phyloP scores from a whole-genome alignment of 345 rosid genomes.

The Cochlearia excelsa region DNA sequence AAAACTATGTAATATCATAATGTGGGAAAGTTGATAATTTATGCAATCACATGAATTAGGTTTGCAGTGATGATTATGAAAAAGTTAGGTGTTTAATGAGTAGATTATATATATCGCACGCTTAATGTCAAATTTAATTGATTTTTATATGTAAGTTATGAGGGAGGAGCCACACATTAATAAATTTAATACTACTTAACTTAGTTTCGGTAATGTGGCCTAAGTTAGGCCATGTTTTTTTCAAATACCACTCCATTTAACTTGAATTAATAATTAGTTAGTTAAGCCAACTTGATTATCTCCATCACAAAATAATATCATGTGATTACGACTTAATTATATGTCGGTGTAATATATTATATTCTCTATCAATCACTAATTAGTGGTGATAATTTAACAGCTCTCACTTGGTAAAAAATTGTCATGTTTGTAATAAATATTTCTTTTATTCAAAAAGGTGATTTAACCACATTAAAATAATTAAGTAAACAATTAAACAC shows the following conservation, averaged over 20 bases:
- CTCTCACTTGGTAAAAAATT: no score
- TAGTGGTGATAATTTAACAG: no score
- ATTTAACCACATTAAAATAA: no score
- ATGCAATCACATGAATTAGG: constrained; percentile 3
- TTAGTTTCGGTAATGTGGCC: constrained; percentile 32
- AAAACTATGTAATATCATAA: no score
- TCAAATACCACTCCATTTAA: constrained; percentile 22
- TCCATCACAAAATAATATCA: constrained; percentile 1
- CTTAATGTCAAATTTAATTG: constrained; percentile 24
- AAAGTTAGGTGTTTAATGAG: constrained; percentile 21
- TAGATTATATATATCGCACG: constrained; percentile 1
- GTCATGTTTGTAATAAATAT: no score
- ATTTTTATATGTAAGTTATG: not conserved
- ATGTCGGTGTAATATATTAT: no score
- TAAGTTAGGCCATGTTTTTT: constrained; percentile 34
- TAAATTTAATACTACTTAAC: constrained; percentile 1
- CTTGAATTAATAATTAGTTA: constrained; percentile 17
- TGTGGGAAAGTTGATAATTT: no score
- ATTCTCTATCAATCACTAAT: no score
- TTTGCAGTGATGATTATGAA: constrained; percentile 5
- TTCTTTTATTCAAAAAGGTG: no score
- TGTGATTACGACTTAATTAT: not conserved
- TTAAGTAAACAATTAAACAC: no score
- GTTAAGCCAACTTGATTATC: constrained; percentile 31
- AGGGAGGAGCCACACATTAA: constrained; percentile 13